Evolutionary conservation across 371 early-diverging fungal genomes (phyloP).

Genomic region (Mucor ambiguus): DNA sequence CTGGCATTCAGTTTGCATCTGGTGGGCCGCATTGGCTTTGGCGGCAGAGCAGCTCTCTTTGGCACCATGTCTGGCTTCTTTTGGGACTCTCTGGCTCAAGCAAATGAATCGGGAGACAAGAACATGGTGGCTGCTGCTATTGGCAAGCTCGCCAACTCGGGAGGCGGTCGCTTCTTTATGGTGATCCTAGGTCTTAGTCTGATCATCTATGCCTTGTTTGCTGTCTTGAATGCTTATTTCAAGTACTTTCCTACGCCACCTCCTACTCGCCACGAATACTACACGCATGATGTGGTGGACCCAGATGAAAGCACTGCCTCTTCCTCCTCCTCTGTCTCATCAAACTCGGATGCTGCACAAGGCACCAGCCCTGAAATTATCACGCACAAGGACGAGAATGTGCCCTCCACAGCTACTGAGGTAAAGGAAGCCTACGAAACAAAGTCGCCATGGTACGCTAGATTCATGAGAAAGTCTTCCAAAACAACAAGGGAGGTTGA

Average conservation of each 20-base stretch:
- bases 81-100: constrained; percentile 44
- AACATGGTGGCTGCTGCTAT: constrained; percentile 47
- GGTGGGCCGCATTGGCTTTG: constrained; percentile 47
- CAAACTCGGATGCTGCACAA: neutral
- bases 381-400: neutral
- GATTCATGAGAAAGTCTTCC: neutral
- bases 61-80: constrained; percentile 47
- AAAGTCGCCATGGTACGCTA: neutral
- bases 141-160: constrained; percentile 30
- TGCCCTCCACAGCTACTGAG: neutral
- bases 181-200: constrained; percentile 40
- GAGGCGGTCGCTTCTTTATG: constrained; percentile 44
- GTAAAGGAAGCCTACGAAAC: neutral
- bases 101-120: constrained; percentile 36
- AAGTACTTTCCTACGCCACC: constrained; percentile 55
- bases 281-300: constrained; percentile 22
- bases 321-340: neutral
- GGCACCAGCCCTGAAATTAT: neutral
- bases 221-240: constrained; percentile 43
- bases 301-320: neutral
- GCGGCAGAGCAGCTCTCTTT: constrained; percentile 47
- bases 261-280: constrained; percentile 35
- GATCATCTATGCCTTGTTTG: constrained; percentile 48
- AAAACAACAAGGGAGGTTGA: neutral
- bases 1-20: constrained; percentile 35